Evolutionary conservation across 2,329 filamentous ascomycete species (phyloP), one percentile per base, ranked within the genome.

Genomic region (Beauveria bassiana): DNA sequence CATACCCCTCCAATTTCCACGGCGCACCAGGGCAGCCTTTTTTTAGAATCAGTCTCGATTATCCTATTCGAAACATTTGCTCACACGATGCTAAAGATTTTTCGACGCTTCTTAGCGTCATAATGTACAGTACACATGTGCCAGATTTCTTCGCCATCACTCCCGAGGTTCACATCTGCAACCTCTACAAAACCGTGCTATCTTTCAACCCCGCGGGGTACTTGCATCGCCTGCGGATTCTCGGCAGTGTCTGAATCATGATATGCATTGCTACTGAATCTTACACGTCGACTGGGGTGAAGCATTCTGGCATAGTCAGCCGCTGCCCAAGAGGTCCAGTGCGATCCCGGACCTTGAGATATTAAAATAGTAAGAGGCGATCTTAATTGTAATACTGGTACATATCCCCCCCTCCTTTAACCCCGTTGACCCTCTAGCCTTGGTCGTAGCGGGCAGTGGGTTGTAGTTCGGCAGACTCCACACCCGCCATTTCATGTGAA

Each of bases 1-100:
- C 58, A n/a, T 52, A 42, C 58, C 58, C 58, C 58, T 60, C 50
- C 49, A 60, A 60, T 60, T 53, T 60, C 58, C 28, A 31, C 28
- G 28, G 28, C 28, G 9, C 40, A 12, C 34, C 40, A 6, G 18
- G 31, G 34, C 4, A 7, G n/a, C 49, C 49, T 60, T 60, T 60
- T 59, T 60, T 53, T 53, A 60, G 58, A 54, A 40, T 10, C 5
- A 46, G 53, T 60, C 49, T 49, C 49, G 47, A 60, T 60, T 22
- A 7, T 26, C 26, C 49, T 38, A 49, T 60, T 60, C 53, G 49
- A 60, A 60, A 54, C 58, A 53, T 53, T 60, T 60, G 58, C 58
- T 60, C 49, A 47, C 58, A 53, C 58, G 49, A 60, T 28, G 20
- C 26, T 43, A 34, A 59, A 34, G 45, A 38, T 24, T n/a, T 43